These are phyloP conservation scores for Craspedostauros australis DNA, from an alignment of 108 stramenopile genomes.

Conservation along the genomic window DNA sequence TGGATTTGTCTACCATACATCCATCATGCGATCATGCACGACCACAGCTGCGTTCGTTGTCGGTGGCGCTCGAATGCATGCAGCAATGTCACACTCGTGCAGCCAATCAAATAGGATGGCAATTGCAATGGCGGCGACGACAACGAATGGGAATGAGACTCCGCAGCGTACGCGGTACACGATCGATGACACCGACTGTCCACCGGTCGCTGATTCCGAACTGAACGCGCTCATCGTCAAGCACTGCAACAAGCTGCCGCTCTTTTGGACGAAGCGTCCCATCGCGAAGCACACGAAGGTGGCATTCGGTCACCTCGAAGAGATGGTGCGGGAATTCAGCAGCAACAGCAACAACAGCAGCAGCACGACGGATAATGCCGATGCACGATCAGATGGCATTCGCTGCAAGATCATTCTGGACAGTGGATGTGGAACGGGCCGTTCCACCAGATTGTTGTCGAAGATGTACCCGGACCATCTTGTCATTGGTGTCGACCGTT, in stretches of 20 bases:
- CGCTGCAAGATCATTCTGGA: constrained; percentile 68
- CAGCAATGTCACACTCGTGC: no score
- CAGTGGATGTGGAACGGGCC: constrained; percentile 89
- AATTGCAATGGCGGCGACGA: no score
- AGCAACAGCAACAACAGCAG: no score
- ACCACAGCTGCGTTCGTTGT: no score
- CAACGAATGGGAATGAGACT: not conserved
- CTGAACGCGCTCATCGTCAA: constrained; percentile 42
- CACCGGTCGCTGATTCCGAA: no score
- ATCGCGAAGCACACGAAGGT: constrained; percentile 45
- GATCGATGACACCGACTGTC: constrained; percentile 44
- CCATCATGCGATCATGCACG: no score
- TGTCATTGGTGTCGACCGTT: constrained; percentile 86
- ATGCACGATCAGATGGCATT: no score
- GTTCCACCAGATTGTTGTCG: constrained; percentile 49
- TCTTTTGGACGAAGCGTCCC: constrained; percentile 35
- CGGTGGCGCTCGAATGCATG: no score
- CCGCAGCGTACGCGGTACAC: constrained; percentile 36
- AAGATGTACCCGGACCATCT: constrained; percentile 52
- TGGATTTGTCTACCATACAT: no score
- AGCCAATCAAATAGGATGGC: no score
- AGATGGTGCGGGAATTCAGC: no score
- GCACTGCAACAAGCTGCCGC: constrained; percentile 23
- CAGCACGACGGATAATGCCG: no score
- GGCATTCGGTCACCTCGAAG: constrained; percentile 49